phyloP scores from a whole-genome alignment of 768 basidiomycete genomes.

The Filobasidium wieringae region DNA sequence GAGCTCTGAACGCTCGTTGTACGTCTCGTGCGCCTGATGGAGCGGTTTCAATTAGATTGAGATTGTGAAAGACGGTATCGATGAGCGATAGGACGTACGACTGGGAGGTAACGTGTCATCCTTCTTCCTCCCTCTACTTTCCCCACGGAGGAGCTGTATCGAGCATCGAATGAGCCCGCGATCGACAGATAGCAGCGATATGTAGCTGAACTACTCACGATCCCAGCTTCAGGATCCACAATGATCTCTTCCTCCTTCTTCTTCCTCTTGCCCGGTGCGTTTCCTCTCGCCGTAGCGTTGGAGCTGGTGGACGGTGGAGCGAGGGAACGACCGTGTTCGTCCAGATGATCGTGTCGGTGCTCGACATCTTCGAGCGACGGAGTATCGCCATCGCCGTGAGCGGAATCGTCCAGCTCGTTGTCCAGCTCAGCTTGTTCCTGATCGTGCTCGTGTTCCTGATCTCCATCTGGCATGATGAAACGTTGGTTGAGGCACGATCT shows the following conservation, averaged over 20 bases:
- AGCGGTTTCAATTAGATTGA: slow-evolving; percentile 28
- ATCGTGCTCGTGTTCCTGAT: too few species aligned
- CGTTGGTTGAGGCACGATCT: too few species aligned
- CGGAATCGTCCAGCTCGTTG: too few species aligned
- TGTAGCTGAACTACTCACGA: not conserved
- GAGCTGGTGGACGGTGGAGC: too few species aligned
- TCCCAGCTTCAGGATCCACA: not conserved
- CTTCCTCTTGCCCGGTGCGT: not conserved
- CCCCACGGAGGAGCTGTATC: slow-evolving; percentile 20
- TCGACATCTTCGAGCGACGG: too few species aligned
- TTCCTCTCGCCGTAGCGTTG: not conserved
- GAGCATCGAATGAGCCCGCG: not conserved
- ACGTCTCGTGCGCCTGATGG: slow-evolving; percentile 34
- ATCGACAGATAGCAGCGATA: too few species aligned
- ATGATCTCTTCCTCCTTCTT: not conserved
- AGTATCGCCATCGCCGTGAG: too few species aligned
- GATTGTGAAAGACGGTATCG: not conserved
- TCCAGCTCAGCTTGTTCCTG: too few species aligned
- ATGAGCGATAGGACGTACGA: not conserved
- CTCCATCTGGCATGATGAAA: too few species aligned
- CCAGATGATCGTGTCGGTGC: too few species aligned
- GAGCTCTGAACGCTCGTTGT: slow-evolving; percentile 38
- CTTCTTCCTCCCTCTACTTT: slow-evolving; percentile 36
- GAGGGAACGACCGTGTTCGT: too few species aligned
- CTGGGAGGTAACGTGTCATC: slow-evolving; percentile 17